Percentiles rank a stretch among this genome's conserved stretches.
phyloP scores from a whole-genome alignment of 176 grass and related monocot species.

The Microstegium vimineum region DNA sequence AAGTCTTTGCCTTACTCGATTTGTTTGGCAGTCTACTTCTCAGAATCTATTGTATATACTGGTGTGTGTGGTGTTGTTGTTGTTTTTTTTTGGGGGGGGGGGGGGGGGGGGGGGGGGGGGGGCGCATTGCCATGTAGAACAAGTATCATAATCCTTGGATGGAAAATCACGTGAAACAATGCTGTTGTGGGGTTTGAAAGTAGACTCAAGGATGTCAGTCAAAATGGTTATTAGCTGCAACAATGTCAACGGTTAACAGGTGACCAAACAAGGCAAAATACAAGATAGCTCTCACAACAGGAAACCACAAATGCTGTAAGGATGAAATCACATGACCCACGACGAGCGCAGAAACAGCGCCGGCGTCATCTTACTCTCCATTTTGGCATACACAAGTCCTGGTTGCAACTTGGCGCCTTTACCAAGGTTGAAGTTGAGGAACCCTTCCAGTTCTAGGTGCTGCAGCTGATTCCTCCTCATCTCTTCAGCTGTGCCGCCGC shows the following conservation, averaged over 20 bases:
- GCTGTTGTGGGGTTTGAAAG: background rate
- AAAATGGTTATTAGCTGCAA: conserved; percentile 8
- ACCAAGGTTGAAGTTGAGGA: conserved; percentile 73
- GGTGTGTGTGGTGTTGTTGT: too few relatives aligned
- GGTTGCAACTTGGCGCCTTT: conserved; percentile 71
- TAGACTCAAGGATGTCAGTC: background rate
- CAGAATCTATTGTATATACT: too few relatives aligned
- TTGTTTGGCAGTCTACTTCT: background rate
- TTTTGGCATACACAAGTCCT: conserved; percentile 44
- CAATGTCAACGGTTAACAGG: background rate
- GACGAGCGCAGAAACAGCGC: conserved; percentile 60
- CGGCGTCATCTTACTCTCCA: conserved; percentile 31
- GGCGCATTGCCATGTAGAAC: background rate
- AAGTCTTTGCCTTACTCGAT: background rate
- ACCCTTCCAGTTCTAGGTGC: conserved; percentile 45
- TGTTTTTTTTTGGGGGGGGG: too few relatives aligned
- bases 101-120: too few relatives aligned
- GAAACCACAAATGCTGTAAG: background rate
- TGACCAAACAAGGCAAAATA: background rate
- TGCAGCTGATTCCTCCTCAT: background rate
- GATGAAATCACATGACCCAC: conserved; percentile 60
- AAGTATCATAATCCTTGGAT: background rate
- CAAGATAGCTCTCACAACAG: background rate
- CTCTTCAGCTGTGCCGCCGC: conserved; percentile 45
- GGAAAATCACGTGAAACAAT: conserved; percentile 4